Base-by-base conservation (phyloP, 495 filamentous ascomycete genomes). In the Hypomontagnella monticulosa region DNA sequence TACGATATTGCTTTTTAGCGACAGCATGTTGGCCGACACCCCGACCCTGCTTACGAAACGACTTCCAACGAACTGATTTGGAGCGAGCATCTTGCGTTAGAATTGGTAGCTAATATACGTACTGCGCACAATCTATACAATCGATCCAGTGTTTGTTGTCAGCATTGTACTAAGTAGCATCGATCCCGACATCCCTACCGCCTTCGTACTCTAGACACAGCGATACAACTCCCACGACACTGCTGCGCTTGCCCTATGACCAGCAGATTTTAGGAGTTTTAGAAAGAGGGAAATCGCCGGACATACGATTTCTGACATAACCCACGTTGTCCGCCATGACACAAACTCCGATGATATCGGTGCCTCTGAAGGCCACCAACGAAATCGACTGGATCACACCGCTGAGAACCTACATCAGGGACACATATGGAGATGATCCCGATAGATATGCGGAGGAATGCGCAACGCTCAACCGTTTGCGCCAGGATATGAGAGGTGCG, bases 341-440 rank as follows among this genome's bases (percentile, higher is more conserved):
- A 76, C 88, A 93, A 80, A 85, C 92, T 73, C 92, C 93, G 44
- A 97, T 97, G 93, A 87, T 97, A 57, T 93, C 91, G 65, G 88
- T 87, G 83, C 93, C 93, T 73, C 81, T 96, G 73, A 97, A 99
- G 89, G 93, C 95, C 76, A 99, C 95, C 63, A 97, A 94, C 82
- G 95, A 99, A 82, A 97, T 98, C 73, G 95, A 99, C 84, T 99
- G 96, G 96, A 85, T 97, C 63, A 83, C 85, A 23, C 96, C 95
- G 55, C 85, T 99, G 68, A 98, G 97, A 84, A 82, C 83, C 55
- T 97, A 98, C 81, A 97, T 99, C 61, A 87, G 92, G 66, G 84
- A 92, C 73, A 94, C 90, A 9, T 97, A 99, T 78, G 93, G 93
- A 70, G 92, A 97, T 75, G 95, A 99, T 77, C 95, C 95, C 41